Evolutionary conservation across 2,329 filamentous ascomycete species (phyloP), one percentile per base, ranked within the genome.

Genomic region (Calonectria crousiana): DNA sequence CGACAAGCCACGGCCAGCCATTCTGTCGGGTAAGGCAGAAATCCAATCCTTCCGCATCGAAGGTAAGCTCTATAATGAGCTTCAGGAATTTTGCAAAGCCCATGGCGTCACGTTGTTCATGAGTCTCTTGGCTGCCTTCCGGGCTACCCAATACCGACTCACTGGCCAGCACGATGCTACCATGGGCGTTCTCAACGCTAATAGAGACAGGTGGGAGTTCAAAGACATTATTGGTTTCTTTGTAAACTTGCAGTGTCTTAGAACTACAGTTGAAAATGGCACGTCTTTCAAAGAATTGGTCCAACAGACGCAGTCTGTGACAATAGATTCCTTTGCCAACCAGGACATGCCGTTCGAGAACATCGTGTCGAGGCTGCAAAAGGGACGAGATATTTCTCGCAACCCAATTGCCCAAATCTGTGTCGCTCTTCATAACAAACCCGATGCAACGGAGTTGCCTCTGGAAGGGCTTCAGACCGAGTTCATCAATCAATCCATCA

Each of bases 201-300:
- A 79, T 28, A 68, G 78, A 4, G 69, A 77, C 16, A 41, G 66
- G 2, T 65, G 72, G 52, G 75, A 79, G 23, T 30, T 79, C 2
- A 70, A 76, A 52, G 68, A 79, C 28, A 65, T 79, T 18, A 74
- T 79, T 60, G 79, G 79, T 1, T 81, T 81, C 75, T 80, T 81
- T 47, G 78, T 80, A 32, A 79, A 78, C 58, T 64, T 76, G 26
- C 77, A 79, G 49, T 79, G 77, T 51, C 51, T 80, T 11, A 68
- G 79, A 1, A 67, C 77, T 18, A 53, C 53, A 6, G n/a, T 78
- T 6, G 67, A 73, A 18, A 71, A 76, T 0, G 41, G 16, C 9
- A 32, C 71, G 14, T 28, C 34, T 4, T 60, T 60, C 9, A 23
- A 41, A 5, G 34, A 41, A 16, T 34, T 60, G 20, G 56, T 60